Evolutionary conservation across 225 moss, liverwort and hornwort genomes (phyloP), one percentile per base, ranked within the genome.

Genomic region (Pseudisothecium myosuroides): DNA sequence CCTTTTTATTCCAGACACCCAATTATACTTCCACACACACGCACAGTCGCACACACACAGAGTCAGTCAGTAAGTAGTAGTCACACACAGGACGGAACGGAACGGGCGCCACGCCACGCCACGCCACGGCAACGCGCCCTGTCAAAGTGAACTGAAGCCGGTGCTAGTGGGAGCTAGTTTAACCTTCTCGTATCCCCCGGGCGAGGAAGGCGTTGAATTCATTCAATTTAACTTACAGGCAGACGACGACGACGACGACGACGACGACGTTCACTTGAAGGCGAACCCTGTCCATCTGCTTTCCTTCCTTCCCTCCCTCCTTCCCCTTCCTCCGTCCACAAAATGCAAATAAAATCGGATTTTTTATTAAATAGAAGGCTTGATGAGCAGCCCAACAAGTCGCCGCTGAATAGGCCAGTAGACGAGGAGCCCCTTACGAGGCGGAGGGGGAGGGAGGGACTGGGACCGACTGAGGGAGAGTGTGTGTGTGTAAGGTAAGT

Each of bases 331-430:
- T 50, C 55, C 22, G 54, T 52, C 76, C 29, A 3, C 14, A 87
- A 28, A 67, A 80, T 87, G 87, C 45, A 68, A 81, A 80, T 80
- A 81, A 87, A 81, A 36, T 7, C 28, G 45, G 34, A 59, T 36
- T 80, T 87, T 69, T 80, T 80, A 67, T 80, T 80, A 67, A 81
- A 71, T 81, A 71, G 69, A 7, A 24, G 63, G 85, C n/a, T 17
- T 26, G 28, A 26, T 7, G 63, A 32, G 63, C 76, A 63, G 76
- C 52, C 77, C 77, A 47, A 1, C 64, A 83, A 84, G 88, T 88
- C 88, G 55, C 88, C 88, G 83, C 76, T 65, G 88, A 88, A 84
- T 22, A 76, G 88, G 83, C 83, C 83, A 56, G 83, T 83, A 76
- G 88, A 83, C 83, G 75, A 88, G 88, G 88, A 83, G 83, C 83